Evolutionary conservation across 1,284 basidiomycete species (phyloP).

Genomic region (Irpex sp.): DNA sequence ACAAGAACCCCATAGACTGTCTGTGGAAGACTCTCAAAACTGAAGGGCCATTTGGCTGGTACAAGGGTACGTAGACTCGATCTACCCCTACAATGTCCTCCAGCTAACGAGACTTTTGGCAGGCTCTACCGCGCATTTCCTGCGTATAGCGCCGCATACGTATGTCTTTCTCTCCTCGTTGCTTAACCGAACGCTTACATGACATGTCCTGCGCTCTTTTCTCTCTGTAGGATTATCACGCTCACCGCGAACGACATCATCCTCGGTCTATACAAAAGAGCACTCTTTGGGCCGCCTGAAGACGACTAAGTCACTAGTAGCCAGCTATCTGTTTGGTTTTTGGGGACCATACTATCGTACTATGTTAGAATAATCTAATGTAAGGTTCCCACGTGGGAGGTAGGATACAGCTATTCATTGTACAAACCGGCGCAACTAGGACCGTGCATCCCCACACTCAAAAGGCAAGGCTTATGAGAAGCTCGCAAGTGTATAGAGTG

Average conservation of each 20-base stretch:
- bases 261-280: conserved; percentile 65
- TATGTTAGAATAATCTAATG: conserved; percentile 6
- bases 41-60: conserved; percentile 90
- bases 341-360: conserved; percentile 1
- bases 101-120: neutral
- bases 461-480: too few relatives aligned
- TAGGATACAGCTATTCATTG: neutral
- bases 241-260: conserved; percentile 87
- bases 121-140: conserved; percentile 90
- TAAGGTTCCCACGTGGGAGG: neutral
- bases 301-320: too few relatives aligned
- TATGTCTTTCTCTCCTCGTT: conserved; percentile 29
- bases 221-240: conserved; percentile 65
- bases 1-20: conserved; percentile 93
- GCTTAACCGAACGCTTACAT: neutral
- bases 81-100: neutral
- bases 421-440: too few relatives aligned
- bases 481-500: too few relatives aligned
- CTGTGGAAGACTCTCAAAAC: conserved; percentile 93
- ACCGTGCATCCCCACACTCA: too few relatives aligned
- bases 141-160: conserved; percentile 93
- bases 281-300: conserved; percentile 10
- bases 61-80: conserved; percentile 63
- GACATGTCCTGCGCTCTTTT: neutral
- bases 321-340: too few relatives aligned